Conservation (phyloP, 2,329 filamentous ascomycete genomes). For the Geosmithia morbida region DNA sequence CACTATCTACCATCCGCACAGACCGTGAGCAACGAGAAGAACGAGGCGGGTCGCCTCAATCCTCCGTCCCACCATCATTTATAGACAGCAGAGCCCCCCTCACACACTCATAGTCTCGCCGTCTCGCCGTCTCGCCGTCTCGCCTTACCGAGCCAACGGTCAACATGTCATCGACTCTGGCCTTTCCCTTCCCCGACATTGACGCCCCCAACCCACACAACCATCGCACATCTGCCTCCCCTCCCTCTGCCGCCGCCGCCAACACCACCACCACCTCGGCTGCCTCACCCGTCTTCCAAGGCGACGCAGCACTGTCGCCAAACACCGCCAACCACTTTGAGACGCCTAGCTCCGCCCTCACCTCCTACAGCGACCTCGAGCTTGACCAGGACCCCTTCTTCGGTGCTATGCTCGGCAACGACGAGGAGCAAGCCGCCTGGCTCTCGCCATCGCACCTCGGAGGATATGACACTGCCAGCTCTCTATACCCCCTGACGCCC, state of each 20-base stretch:
- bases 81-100: neutral
- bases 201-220: slow-evolving; percentile 2
- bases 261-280: slow-evolving; percentile 2
- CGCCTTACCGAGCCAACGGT: neutral
- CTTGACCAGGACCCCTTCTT: slow-evolving; percentile 35
- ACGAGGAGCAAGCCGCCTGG: slow-evolving; percentile 13
- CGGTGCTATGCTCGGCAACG: slow-evolving; percentile 23
- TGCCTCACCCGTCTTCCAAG: neutral
- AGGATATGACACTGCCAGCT: slow-evolving; percentile 5
- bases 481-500: slow-evolving; percentile 32
- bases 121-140: neutral
- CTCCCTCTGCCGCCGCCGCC: slow-evolving; percentile 21
- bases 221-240: slow-evolving; percentile 3
- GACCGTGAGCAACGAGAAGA: neutral
- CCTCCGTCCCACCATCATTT: neutral
- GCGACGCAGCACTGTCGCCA: slow-evolving; percentile 7
- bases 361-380: slow-evolving; percentile 30
- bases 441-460: slow-evolving; percentile 5
- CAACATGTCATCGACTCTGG: slow-evolving; percentile 2
- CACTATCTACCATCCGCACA: neutral
- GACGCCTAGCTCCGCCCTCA: slow-evolving; percentile 31
- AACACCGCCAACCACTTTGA: slow-evolving; percentile 14
- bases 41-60: neutral
- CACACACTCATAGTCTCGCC: neutral
- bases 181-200: slow-evolving; percentile 1